Conservation (phyloP, 768 basidiomycete species). For the Phaffia australis region DNA sequence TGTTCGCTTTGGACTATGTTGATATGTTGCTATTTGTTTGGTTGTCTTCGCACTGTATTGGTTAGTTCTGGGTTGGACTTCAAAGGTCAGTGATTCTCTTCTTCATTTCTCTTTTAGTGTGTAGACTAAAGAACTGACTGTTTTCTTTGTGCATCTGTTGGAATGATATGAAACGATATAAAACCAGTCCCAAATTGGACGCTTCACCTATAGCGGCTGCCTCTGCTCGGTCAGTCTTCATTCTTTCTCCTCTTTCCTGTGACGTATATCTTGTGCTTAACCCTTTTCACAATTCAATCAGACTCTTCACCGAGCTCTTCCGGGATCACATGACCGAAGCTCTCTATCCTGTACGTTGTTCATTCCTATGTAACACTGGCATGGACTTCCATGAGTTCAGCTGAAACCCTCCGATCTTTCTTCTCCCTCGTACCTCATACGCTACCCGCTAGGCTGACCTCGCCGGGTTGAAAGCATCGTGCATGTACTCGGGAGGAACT, state of each 20-base stretch:
- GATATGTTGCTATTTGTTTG: not conserved
- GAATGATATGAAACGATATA: too few species aligned
- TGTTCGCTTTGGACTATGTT: too few species aligned
- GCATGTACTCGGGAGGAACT: slow-evolving; percentile 49
- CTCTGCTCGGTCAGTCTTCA: slow-evolving; percentile 51
- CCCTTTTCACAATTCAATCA: slow-evolving; percentile 31
- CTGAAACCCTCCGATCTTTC: not conserved
- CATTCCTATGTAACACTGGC: too few species aligned
- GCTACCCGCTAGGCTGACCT: slow-evolving; percentile 80
- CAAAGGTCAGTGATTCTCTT: slow-evolving; percentile 49
- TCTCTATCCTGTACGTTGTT: not conserved
- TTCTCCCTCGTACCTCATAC: not conserved
- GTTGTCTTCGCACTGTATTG: not conserved
- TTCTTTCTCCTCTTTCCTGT: not conserved
- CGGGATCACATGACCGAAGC: slow-evolving; percentile 81
- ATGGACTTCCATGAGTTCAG: not conserved
- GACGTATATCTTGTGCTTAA: not conserved
- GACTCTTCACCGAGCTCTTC: slow-evolving; percentile 73
- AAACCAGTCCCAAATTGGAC: slow-evolving; percentile 40
- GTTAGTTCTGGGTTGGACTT: slow-evolving; percentile 53
- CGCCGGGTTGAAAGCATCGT: slow-evolving; percentile 53
- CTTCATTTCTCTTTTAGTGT: not conserved
- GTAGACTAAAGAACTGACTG: not conserved
- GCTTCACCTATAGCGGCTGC: slow-evolving; percentile 56
- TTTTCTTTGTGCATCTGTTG: too few species aligned